Evolutionary conservation across 176 grass and related monocot species (phyloP).

Genomic region (Saccharum spontaneum): DNA sequence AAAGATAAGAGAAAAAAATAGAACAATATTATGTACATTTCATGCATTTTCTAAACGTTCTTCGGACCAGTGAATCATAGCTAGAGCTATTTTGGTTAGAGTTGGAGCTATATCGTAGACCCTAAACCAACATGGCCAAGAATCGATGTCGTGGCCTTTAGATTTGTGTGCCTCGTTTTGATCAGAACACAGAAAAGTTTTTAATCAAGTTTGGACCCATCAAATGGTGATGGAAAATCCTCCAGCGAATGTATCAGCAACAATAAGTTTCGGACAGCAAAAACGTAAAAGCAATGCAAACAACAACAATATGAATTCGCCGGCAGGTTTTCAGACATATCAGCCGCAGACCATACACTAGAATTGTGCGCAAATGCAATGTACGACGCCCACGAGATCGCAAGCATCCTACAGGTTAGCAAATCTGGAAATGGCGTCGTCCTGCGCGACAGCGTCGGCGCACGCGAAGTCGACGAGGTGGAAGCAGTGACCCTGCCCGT

Average conservation of each 20-base stretch:
- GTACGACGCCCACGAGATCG: neutral
- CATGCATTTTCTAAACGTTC: too few species aligned
- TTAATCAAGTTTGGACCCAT: neutral
- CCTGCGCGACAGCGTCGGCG: conserved; percentile 47
- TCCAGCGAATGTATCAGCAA: neutral
- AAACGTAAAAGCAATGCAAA: neutral
- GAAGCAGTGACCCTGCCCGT: conserved; percentile 51
- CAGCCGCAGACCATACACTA: neutral
- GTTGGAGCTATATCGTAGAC: too few species aligned
- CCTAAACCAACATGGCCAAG: too few species aligned
- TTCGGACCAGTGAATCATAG: too few species aligned
- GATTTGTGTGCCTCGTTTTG: neutral
- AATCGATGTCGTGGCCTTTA: too few species aligned
- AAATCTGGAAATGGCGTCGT: conserved; percentile 48
- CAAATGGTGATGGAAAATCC: neutral
- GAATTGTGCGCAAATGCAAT: neutral
- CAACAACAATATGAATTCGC: neutral
- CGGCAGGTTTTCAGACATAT: neutral
- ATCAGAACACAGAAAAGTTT: neutral
- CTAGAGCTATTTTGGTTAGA: too few species aligned
- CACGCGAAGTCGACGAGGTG: conserved; percentile 38
- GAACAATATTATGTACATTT: too few species aligned
- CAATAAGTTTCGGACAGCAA: neutral
- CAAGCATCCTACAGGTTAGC: conserved; percentile 34
- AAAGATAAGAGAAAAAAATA: too few species aligned